phyloP scores from a whole-genome alignment of 2,329 filamentous ascomycete genomes.

The Amesomyces nigricolor region DNA sequence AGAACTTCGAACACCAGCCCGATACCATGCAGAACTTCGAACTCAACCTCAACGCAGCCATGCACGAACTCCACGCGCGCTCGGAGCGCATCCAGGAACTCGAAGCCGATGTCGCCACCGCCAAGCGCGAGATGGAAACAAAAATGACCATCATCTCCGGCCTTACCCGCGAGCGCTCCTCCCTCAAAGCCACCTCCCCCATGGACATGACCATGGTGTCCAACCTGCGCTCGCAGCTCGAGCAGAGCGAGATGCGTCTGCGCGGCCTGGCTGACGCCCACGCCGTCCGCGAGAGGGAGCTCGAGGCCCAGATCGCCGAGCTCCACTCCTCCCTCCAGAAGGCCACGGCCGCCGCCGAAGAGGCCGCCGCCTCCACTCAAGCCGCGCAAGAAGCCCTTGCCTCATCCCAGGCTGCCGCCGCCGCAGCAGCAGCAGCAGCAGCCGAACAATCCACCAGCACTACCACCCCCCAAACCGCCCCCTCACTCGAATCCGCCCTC shows the following conservation, averaged over 20 bases:
- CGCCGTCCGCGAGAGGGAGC: slow-evolving; percentile 65
- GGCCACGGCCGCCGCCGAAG: slow-evolving; percentile 1
- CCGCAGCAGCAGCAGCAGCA: neutral
- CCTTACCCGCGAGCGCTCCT: slow-evolving; percentile 85
- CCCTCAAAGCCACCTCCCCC: slow-evolving; percentile 67
- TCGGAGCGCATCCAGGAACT: slow-evolving; percentile 87
- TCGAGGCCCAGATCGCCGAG: slow-evolving; percentile 64
- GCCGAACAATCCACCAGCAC: neutral
- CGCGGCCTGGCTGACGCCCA: slow-evolving; percentile 67
- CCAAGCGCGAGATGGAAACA: slow-evolving; percentile 93
- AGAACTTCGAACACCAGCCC: slow-evolving; percentile 76
- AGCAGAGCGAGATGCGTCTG: slow-evolving; percentile 79
- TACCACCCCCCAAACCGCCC: neutral
- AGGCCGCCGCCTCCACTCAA: neutral
- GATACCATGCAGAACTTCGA: slow-evolving; percentile 92
- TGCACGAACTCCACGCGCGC: slow-evolving; percentile 82
- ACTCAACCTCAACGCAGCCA: slow-evolving; percentile 80
- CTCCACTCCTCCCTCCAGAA: slow-evolving; percentile 43
- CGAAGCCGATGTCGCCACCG: slow-evolving; percentile 73
- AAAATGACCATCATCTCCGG: slow-evolving; percentile 96
- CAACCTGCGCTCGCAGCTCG: slow-evolving; percentile 78
- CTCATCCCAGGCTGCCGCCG: too few relatives aligned
- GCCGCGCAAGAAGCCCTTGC: too few relatives aligned
- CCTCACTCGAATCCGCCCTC: slow-evolving; percentile 37
- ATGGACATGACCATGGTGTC: slow-evolving; percentile 90